These are phyloP conservation scores for Alternaria atra DNA, from an alignment of 2,329 filamentous ascomycete genomes.

Conservation along the genomic window DNA sequence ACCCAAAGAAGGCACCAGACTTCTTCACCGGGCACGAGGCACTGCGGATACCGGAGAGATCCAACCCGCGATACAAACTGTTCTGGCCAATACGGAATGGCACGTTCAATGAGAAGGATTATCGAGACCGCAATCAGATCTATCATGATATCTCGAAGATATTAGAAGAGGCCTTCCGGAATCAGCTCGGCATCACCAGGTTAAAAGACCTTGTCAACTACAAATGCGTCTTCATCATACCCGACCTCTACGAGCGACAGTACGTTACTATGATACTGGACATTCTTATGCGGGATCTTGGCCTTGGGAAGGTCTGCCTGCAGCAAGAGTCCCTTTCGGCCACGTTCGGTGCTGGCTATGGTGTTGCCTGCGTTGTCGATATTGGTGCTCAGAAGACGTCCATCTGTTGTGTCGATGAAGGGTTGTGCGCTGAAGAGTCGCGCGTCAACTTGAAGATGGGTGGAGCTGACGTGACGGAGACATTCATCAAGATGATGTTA, in stretches of 20 bases:
- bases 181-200: slow-evolving; percentile 80
- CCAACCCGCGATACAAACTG: slow-evolving; percentile 86
- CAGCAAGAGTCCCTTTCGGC: slow-evolving; percentile 96
- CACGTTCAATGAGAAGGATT: slow-evolving; percentile 90
- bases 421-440: slow-evolving; percentile 92
- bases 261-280: slow-evolving; percentile 88
- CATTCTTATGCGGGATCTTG: slow-evolving; percentile 87
- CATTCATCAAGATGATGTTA: slow-evolving; percentile 97
- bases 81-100: slow-evolving; percentile 92
- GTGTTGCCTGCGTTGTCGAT: slow-evolving; percentile 92
- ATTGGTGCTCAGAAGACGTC: slow-evolving; percentile 98
- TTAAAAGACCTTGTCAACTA: slow-evolving; percentile 88
- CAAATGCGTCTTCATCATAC: slow-evolving; percentile 96
- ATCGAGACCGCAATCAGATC: slow-evolving; percentile 78
- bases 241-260: slow-evolving; percentile 93
- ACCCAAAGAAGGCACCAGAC: slow-evolving; percentile 69
- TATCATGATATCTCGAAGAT: slow-evolving; percentile 89
- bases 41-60: slow-evolving; percentile 86
- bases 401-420: slow-evolving; percentile 95
- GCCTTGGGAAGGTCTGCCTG: slow-evolving; percentile 88
- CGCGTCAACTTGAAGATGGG: slow-evolving; percentile 95
- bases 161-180: slow-evolving; percentile 83
- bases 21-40: slow-evolving; percentile 86
- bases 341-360: slow-evolving; percentile 94
- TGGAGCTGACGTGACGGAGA: slow-evolving; percentile 90